Evolutionary conservation across 2,329 filamentous ascomycete species (phyloP).

Genomic region (Claviceps sp.): DNA sequence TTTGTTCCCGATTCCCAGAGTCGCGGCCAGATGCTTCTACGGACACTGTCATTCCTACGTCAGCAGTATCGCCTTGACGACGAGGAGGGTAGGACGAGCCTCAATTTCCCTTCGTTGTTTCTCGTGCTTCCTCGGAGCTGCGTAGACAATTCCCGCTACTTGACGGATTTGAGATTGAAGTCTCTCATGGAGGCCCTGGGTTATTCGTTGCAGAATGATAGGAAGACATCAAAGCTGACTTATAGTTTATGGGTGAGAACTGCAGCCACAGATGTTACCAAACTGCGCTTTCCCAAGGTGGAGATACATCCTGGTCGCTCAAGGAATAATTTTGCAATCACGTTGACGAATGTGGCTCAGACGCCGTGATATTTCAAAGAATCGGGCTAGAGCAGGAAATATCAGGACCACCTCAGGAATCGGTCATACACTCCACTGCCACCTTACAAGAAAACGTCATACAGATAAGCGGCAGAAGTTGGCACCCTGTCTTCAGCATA

Average conservation of each 20-base stretch:
- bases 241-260: constrained; percentile 72
- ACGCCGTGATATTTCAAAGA: constrained; percentile 3
- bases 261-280: constrained; percentile 7
- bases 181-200: constrained; percentile 68
- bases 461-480: neutral
- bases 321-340: constrained; percentile 85
- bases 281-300: constrained; percentile 39
- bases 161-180: constrained; percentile 55
- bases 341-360: constrained; percentile 30
- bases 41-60: constrained; percentile 58
- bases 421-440: neutral
- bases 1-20: constrained; percentile 68
- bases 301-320: constrained; percentile 61
- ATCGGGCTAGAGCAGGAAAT: neutral
- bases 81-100: constrained; percentile 8
- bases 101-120: constrained; percentile 59
- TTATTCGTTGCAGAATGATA: constrained; percentile 51
- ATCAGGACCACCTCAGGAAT: neutral
- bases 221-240: constrained; percentile 68
- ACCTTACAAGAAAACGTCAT: neutral
- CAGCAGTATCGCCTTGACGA: neutral
- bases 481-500: neutral
- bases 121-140: constrained; percentile 83
- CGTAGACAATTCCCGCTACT: constrained; percentile 79
- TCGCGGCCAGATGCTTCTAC: constrained; percentile 74